phyloP scores from a whole-genome alignment of 371 early-diverging fungal genomes.

The Actinomucor elegans region DNA sequence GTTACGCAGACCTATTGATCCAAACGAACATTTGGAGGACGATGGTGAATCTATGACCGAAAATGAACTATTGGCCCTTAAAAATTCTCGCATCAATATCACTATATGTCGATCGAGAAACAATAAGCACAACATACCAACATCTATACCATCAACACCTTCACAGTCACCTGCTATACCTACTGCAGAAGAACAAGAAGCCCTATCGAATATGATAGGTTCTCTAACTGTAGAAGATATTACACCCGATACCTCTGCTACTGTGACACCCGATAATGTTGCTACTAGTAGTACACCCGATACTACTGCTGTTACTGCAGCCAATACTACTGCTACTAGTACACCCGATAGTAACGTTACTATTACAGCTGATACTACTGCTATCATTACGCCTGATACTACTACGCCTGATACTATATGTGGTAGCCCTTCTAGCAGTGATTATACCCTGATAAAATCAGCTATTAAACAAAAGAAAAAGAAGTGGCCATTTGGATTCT shows the following conservation, averaged over 20 bases:
- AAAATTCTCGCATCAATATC: slow-evolving; percentile 14
- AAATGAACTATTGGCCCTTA: slow-evolving; percentile 14
- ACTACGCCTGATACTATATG: no score
- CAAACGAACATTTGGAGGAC: no score
- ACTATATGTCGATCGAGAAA: not conserved
- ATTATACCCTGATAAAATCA: no score
- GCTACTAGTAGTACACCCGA: no score
- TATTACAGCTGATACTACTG: not conserved
- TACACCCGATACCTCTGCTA: no score
- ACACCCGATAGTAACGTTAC: not conserved
- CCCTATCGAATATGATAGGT: not conserved
- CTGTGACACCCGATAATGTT: not conserved
- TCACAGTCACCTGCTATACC: no score
- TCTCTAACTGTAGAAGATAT: not conserved
- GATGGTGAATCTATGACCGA: slow-evolving; percentile 25
- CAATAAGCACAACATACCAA: not conserved
- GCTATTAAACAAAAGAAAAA: slow-evolving; percentile 13
- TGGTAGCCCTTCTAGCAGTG: no score
- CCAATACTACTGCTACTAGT: not conserved
- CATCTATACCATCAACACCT: not conserved
- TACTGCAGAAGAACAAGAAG: not conserved
- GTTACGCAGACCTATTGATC: no score
- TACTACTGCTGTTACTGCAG: no score
- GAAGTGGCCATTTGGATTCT: slow-evolving; percentile 1
- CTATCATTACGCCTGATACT: not conserved